Evolutionary conservation across 2,329 filamentous ascomycete genomes (phyloP).

Genomic region (Tolypocladium nubicola): DNA sequence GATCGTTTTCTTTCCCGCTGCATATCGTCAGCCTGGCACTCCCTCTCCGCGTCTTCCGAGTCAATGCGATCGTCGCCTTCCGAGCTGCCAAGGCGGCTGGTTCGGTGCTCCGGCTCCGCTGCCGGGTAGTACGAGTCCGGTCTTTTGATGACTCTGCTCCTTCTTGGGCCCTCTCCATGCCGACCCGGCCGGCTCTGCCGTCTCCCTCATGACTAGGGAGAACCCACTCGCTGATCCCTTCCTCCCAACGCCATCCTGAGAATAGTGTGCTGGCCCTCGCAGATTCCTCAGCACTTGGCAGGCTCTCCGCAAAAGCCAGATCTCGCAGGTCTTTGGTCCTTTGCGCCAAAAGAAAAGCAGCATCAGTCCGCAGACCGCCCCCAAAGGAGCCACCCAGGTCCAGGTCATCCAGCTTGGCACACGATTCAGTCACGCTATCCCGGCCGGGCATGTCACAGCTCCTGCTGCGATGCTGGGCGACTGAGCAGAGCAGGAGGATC

Average conservation of each 20-base stretch:
- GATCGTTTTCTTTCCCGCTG: background rate
- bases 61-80: background rate
- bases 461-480: conserved; percentile 37
- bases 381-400: conserved; percentile 20
- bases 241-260: conserved; percentile 28
- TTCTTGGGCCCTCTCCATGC: background rate
- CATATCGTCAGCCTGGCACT: background rate
- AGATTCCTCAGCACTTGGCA: conserved; percentile 12
- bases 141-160: background rate
- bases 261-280: conserved; percentile 14
- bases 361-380: conserved; percentile 29
- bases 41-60: background rate
- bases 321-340: conserved; percentile 42
- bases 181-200: background rate
- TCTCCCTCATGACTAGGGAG: conserved; percentile 9
- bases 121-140: background rate
- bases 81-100: background rate
- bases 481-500: conserved; percentile 29
- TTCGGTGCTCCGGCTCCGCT: background rate
- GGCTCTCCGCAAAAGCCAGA: conserved; percentile 40
- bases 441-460: conserved; percentile 25
- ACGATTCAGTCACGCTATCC: conserved; percentile 28
- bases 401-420: conserved; percentile 25
- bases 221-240: conserved; percentile 30
- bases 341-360: conserved; percentile 40